These are phyloP conservation scores for Geranium brycei DNA, from an alignment of 345 rosid genomes.

Conservation along the genomic window DNA sequence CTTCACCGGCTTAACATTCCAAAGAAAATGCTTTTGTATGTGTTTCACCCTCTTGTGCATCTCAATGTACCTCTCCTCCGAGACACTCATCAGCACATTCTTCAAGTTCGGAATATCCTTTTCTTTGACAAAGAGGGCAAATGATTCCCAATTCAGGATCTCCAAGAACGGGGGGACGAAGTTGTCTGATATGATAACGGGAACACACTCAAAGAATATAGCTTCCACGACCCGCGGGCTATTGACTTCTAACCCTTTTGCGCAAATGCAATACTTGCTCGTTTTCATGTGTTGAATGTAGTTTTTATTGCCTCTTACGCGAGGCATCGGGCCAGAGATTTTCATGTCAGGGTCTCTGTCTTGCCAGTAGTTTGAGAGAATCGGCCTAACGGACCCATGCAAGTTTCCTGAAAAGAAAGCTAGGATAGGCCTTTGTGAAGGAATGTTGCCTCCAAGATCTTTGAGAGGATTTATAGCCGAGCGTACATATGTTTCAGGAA, in stretches of 20 bases:
- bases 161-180: slow-evolving; percentile 84
- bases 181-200: slow-evolving; percentile 76
- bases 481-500: slow-evolving; percentile 66
- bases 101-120: slow-evolving; percentile 55
- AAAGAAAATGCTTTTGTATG: slow-evolving; percentile 75
- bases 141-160: slow-evolving; percentile 63
- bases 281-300: slow-evolving; percentile 75
- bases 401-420: slow-evolving; percentile 84
- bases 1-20: slow-evolving; percentile 68
- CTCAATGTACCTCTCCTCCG: slow-evolving; percentile 43
- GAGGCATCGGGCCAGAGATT: slow-evolving; percentile 65
- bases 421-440: slow-evolving; percentile 44
- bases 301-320: slow-evolving; percentile 37
- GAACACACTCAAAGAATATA: slow-evolving; percentile 62
- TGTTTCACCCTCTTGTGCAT: slow-evolving; percentile 54
- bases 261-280: slow-evolving; percentile 80
- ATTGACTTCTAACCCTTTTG: slow-evolving; percentile 77
- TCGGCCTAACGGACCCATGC: slow-evolving; percentile 70
- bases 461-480: slow-evolving; percentile 43
- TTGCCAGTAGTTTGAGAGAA: slow-evolving; percentile 52
- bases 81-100: slow-evolving; percentile 45
- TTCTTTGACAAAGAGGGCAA: slow-evolving; percentile 68
- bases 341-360: slow-evolving; percentile 67
- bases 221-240: slow-evolving; percentile 79
- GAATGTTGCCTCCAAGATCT: slow-evolving; percentile 53